Conservation (phyloP, 75 land plant genomes). For the Pinus taeda region DNA sequence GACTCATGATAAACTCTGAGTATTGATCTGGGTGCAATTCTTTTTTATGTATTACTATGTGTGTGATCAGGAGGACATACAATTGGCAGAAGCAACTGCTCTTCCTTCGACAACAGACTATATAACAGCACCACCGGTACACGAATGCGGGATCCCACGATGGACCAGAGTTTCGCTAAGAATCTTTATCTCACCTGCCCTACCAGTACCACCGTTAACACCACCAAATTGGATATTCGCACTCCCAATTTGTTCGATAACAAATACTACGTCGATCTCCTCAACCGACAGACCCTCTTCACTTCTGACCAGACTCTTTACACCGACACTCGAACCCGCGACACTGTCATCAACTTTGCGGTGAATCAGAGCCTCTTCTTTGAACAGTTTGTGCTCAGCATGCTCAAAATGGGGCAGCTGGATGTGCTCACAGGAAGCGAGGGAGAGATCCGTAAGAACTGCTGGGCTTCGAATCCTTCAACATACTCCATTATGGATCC, state of each 20-base stretch:
- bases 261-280: conserved; percentile 62
- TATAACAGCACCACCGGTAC: background rate
- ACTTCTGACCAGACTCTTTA: conserved; percentile 63
- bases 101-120: conserved; percentile 8
- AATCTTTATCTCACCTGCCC: conserved; percentile 42
- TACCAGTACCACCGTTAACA: conserved; percentile 14
- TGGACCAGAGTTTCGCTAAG: conserved; percentile 26
- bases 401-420: conserved; percentile 31
- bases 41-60: background rate
- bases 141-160: background rate
- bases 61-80: conserved; percentile 27
- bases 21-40: background rate
- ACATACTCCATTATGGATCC: background rate
- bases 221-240: conserved; percentile 36
- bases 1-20: background rate
- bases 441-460: conserved; percentile 20
- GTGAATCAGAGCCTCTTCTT: conserved; percentile 34
- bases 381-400: conserved; percentile 18
- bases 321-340: conserved; percentile 28
- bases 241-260: conserved; percentile 59
- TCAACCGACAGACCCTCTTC: conserved; percentile 51
- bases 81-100: conserved; percentile 21
- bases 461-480: conserved; percentile 1
- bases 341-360: conserved; percentile 42
- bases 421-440: conserved; percentile 25